Evolutionary conservation across 2,329 filamentous ascomycete genomes (phyloP).

Genomic region (Beauveria sp.): DNA sequence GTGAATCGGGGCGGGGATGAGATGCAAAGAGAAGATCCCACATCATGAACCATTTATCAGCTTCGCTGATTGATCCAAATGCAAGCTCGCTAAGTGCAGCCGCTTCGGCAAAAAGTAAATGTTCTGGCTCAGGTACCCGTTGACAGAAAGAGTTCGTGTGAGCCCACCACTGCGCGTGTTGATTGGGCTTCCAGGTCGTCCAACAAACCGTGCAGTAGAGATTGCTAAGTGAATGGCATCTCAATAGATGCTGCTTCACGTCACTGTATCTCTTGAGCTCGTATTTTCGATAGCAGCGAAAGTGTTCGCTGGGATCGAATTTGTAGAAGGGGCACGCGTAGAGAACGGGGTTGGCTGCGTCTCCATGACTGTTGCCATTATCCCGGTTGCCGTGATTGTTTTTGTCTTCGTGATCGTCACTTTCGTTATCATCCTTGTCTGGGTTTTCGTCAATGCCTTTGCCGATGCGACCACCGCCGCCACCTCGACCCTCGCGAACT

Average conservation of each 20-base stretch:
- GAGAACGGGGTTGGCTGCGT: neutral
- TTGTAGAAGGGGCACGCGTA: slow-evolving; percentile 8
- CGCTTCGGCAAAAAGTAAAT: neutral
- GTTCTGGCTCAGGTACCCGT: neutral
- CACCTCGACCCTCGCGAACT: neutral
- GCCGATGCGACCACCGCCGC: neutral
- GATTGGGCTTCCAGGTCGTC: neutral
- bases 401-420: neutral
- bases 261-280: neutral
- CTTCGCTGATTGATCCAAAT: neutral
- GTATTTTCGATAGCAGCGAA: slow-evolving; percentile 5
- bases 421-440: neutral
- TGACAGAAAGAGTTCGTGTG: neutral
- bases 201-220: slow-evolving; percentile 1
- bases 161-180: neutral
- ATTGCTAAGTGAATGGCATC: neutral
- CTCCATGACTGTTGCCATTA: neutral
- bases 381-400: neutral
- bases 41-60: slow-evolving; percentile 3
- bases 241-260: slow-evolving; percentile 2
- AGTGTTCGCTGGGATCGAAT: neutral
- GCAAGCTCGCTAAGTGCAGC: neutral
- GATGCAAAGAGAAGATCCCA: slow-evolving; percentile 5
- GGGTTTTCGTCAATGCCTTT: neutral
- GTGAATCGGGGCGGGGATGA: neutral